A percentile compares a stretch with the other conserved stretches of the same genome.
phyloP scores from a whole-genome alignment of 768 basidiomycete genomes.

The Rhodotorula kratochvilovae region DNA sequence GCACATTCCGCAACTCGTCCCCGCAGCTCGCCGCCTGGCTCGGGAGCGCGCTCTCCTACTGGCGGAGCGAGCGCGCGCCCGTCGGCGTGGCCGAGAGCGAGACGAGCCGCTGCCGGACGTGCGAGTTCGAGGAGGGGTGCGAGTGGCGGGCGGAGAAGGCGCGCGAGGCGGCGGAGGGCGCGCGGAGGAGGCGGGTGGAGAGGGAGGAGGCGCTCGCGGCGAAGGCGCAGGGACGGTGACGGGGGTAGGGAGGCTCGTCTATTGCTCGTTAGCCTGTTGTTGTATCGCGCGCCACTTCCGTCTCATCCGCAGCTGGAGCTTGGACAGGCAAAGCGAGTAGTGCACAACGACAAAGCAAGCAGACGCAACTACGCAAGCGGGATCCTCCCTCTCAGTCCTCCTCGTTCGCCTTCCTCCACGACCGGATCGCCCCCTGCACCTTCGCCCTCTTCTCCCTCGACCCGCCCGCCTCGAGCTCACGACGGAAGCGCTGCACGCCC shows the following conservation, averaged over 20 bases:
- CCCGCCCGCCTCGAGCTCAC: not conserved
- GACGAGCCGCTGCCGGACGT: conserved; percentile 54
- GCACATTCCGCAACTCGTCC: conserved; percentile 58
- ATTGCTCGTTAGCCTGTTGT: not conserved
- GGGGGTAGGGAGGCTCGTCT: too few species aligned
- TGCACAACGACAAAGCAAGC: not conserved
- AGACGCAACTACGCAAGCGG: not conserved
- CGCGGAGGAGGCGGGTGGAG: not conserved
- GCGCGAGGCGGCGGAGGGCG: conserved; percentile 45
- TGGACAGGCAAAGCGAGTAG: not conserved
- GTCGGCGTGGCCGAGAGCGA: conserved; percentile 64
- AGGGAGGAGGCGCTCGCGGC: not conserved
- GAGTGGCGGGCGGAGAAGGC: conserved; percentile 68
- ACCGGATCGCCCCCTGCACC: not conserved
- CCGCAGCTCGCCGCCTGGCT: conserved; percentile 57
- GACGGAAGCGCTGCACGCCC: not conserved
- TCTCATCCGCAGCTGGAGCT: too few species aligned
- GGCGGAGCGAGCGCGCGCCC: conserved; percentile 66
- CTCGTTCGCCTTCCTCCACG: not conserved
- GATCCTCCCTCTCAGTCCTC: not conserved
- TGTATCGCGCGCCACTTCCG: not conserved
- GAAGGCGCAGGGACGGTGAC: not conserved
- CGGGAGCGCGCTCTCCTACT: conserved; percentile 61
- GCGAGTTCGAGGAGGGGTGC: conserved; percentile 69
- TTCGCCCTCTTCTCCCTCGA: not conserved